Evolutionary conservation across 75 land plant genomes (phyloP).

Genomic region (Sequoia sempervirens): DNA sequence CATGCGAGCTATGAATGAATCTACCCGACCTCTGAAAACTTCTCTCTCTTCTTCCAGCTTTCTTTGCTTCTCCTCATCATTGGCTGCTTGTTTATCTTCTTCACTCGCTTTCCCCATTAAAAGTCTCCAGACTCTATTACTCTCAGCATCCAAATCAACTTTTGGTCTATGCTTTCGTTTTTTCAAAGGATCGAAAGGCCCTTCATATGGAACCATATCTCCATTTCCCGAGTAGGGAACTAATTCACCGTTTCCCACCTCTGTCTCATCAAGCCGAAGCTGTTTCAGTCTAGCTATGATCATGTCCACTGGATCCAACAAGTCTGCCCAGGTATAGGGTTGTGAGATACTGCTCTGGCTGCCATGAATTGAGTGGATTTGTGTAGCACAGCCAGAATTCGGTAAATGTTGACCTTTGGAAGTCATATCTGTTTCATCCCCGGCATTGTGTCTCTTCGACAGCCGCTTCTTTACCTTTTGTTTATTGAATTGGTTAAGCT

Average conservation of each 20-base stretch:
- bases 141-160: conserved; percentile 73
- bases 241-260: conserved; percentile 20
- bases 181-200: conserved; percentile 25
- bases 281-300: conserved; percentile 7
- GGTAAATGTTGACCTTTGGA: neutral
- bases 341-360: conserved; percentile 4
- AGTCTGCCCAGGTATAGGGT: neutral
- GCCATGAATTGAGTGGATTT: neutral
- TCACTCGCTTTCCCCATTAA: conserved; percentile 50
- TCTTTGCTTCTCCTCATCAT: conserved; percentile 44
- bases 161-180: conserved; percentile 52
- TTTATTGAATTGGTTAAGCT: neutral
- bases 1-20: conserved; percentile 88
- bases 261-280: conserved; percentile 8
- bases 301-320: neutral
- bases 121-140: conserved; percentile 60
- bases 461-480: neutral
- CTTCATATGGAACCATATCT: conserved; percentile 36
- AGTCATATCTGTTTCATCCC: neutral
- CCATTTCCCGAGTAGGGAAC: conserved; percentile 43
- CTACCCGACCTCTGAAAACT: conserved; percentile 55
- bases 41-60: conserved; percentile 80
- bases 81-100: conserved; percentile 20
- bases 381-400: neutral
- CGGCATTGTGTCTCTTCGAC: neutral